Conservation (phyloP, 768 basidiomycete species). For the Macrolepiota fuliginosa region DNA sequence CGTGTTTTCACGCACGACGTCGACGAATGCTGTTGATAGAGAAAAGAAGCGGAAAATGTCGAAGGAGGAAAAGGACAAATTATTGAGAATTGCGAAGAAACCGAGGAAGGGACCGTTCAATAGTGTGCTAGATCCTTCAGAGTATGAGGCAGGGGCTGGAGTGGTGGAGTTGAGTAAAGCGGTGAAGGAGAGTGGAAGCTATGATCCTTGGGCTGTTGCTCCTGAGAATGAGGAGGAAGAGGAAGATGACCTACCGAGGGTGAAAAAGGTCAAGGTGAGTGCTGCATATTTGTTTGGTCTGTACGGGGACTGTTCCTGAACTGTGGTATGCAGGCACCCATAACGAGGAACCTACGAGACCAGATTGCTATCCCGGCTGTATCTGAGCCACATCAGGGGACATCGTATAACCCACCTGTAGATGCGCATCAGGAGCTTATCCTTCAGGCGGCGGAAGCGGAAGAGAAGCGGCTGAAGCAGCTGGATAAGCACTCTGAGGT, state of each 20-base stretch:
- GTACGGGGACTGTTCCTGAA: not conserved
- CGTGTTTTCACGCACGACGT: conserved; percentile 55
- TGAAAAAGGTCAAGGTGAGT: conserved; percentile 53
- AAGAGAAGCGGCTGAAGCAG: conserved; percentile 54
- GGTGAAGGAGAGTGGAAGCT: conserved; percentile 62
- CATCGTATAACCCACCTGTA: conserved; percentile 86
- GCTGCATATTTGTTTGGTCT: not conserved
- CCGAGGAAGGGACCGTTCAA: conserved; percentile 73
- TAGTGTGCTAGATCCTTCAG: conserved; percentile 62
- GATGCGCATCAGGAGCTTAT: conserved; percentile 73
- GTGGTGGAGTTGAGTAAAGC: conserved; percentile 64
- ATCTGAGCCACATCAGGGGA: conserved; percentile 71
- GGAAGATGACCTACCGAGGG: conserved; percentile 40
- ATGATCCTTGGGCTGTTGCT: conserved; percentile 58
- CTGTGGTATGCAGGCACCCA: conserved; percentile 42
- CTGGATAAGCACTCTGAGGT: conserved; percentile 50
- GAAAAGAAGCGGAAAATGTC: conserved; percentile 42
- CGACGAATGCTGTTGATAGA: conserved; percentile 25
- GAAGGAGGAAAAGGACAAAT: conserved; percentile 68
- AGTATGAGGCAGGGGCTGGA: conserved; percentile 65
- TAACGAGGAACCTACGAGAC: conserved; percentile 42
- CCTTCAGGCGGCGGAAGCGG: conserved; percentile 60
- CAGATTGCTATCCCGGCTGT: conserved; percentile 66
- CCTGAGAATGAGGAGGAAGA: conserved; percentile 36
- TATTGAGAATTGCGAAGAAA: conserved; percentile 75